phyloP scores from a whole-genome alignment of 768 basidiomycete species.

The Tremella fuciformis region DNA sequence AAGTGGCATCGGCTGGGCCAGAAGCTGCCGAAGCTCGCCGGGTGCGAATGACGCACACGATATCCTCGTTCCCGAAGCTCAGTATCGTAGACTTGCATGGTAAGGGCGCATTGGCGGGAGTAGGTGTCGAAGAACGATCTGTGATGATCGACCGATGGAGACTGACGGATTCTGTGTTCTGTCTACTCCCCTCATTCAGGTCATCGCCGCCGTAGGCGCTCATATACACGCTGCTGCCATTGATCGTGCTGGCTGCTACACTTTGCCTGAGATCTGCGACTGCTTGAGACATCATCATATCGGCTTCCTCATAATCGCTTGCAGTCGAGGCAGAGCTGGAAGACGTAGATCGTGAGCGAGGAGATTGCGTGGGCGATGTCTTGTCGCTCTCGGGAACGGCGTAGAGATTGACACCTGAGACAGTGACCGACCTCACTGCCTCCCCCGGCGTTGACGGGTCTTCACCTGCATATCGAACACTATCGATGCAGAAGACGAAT shows the following conservation, averaged over 20 bases:
- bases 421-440: constrained; percentile 23
- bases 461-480: constrained; percentile 41
- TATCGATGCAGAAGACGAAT: constrained; percentile 40
- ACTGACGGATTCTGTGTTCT: too few species aligned
- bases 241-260: constrained; percentile 21
- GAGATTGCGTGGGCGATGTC: not conserved
- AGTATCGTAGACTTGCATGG: constrained; percentile 52
- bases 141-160: not conserved
- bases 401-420: constrained; percentile 26
- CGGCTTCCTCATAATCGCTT: constrained; percentile 37
- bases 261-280: constrained; percentile 52
- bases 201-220: constrained; percentile 3
- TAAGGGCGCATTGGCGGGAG: constrained; percentile 4
- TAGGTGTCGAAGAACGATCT: constrained; percentile 32
- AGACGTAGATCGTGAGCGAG: constrained; percentile 15
- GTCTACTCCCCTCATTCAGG: too few species aligned
- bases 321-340: constrained; percentile 28
- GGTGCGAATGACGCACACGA: constrained; percentile 60
- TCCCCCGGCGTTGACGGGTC: constrained; percentile 9
- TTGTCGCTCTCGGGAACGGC: constrained; percentile 7
- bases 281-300: constrained; percentile 52
- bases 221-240: constrained; percentile 16
- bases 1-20: not conserved
- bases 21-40: constrained; percentile 46
- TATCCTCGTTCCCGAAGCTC: constrained; percentile 64